phyloP scores from a whole-genome alignment of 106 monocot species.

The Allium fistulosum region DNA sequence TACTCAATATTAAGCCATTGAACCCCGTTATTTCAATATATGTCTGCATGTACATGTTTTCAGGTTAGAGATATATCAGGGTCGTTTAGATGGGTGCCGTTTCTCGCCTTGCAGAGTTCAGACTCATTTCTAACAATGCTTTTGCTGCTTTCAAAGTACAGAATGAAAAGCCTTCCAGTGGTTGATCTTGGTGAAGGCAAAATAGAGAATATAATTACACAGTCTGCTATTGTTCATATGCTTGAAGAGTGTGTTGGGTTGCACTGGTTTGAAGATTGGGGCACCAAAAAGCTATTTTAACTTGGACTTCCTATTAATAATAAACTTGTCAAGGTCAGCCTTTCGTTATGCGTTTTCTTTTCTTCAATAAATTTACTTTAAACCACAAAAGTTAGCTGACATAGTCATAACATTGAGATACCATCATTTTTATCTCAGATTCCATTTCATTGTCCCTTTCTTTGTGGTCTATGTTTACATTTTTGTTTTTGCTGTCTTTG shows the following conservation, averaged over 20 bases:
- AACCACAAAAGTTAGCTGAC: too few species aligned
- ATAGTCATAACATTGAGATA: too few species aligned
- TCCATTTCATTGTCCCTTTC: too few species aligned
- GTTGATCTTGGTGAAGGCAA: slow-evolving; percentile 76
- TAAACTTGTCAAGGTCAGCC: slow-evolving; percentile 51
- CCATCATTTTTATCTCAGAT: too few species aligned
- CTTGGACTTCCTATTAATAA: slow-evolving; percentile 56
- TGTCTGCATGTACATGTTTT: not conserved
- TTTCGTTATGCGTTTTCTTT: too few species aligned
- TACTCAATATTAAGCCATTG: not conserved
- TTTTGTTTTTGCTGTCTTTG: too few species aligned
- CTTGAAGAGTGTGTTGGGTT: slow-evolving; percentile 79
- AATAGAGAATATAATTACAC: slow-evolving; percentile 78
- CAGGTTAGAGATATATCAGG: slow-evolving; percentile 79
- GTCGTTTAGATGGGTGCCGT: slow-evolving; percentile 86
- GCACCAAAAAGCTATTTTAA: slow-evolving; percentile 52
- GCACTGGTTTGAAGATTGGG: slow-evolving; percentile 85
- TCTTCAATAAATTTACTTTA: too few species aligned
- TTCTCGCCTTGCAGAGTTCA: slow-evolving; percentile 73
- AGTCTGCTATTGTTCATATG: slow-evolving; percentile 75
- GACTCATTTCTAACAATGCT: slow-evolving; percentile 83
- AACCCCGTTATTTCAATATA: not conserved
- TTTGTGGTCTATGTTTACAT: too few species aligned
- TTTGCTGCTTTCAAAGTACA: slow-evolving; percentile 72
- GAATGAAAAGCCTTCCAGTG: slow-evolving; percentile 85